phyloP scores from a whole-genome alignment of 2,329 filamentous ascomycete genomes.

The Didymella sp. region DNA sequence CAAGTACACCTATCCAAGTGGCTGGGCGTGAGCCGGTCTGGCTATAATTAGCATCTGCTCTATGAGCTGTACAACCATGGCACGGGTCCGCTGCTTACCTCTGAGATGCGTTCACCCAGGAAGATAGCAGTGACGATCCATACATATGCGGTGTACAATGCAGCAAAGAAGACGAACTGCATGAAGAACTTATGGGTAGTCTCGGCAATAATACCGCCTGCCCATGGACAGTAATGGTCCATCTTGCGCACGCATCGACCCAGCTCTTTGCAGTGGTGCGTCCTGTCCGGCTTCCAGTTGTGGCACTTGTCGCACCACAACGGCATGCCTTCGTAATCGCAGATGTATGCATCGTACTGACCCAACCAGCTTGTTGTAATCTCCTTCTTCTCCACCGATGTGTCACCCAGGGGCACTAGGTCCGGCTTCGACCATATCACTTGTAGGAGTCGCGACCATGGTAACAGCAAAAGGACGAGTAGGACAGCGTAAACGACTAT shows the following conservation, averaged over 20 bases:
- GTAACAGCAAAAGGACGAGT: slow-evolving; percentile 68
- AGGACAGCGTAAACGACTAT: slow-evolving; percentile 76
- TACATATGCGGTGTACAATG: slow-evolving; percentile 69
- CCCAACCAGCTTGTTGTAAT: slow-evolving; percentile 65
- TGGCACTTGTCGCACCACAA: slow-evolving; percentile 84
- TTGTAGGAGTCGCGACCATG: slow-evolving; percentile 75
- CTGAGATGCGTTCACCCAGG: slow-evolving; percentile 61
- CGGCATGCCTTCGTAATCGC: slow-evolving; percentile 78
- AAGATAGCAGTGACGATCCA: slow-evolving; percentile 71
- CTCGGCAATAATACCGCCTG: slow-evolving; percentile 90
- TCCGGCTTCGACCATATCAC: slow-evolving; percentile 75
- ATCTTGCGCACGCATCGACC: slow-evolving; percentile 84
- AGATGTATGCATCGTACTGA: slow-evolving; percentile 81
- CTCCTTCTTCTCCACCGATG: slow-evolving; percentile 38
- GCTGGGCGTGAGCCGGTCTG: slow-evolving; percentile 36
- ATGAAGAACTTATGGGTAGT: slow-evolving; percentile 90
- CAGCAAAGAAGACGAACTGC: slow-evolving; percentile 80
- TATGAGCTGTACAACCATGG: not conserved
- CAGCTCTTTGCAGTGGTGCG: slow-evolving; percentile 85
- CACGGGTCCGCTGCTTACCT: slow-evolving; percentile 48
- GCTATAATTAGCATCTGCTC: not conserved
- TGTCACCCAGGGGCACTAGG: slow-evolving; percentile 68
- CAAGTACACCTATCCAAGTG: slow-evolving; percentile 69
- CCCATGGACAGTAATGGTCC: slow-evolving; percentile 96
- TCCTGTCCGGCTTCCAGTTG: slow-evolving; percentile 86